Evolutionary conservation across 768 basidiomycete genomes (phyloP).

Genomic region (Amanita subjunquillea): DNA sequence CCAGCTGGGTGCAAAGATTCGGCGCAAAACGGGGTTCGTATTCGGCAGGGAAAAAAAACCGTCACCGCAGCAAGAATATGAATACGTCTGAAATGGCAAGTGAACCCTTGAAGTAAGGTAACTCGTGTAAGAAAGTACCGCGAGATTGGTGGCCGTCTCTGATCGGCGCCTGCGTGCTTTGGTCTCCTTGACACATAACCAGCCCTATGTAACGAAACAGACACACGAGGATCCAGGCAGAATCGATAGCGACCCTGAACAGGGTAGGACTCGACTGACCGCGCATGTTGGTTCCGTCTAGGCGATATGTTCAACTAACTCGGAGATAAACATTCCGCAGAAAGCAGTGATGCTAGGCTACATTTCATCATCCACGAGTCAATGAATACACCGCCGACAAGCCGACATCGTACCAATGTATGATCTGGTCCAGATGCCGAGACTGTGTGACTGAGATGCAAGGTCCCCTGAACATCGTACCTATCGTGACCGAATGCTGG

Average conservation of each 20-base stretch:
- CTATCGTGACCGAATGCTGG: neutral
- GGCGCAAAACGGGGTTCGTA: neutral
- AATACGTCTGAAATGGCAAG: neutral
- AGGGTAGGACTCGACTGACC: neutral
- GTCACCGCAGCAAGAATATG: neutral
- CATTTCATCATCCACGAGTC: neutral
- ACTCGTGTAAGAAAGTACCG: neutral
- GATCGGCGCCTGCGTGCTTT: neutral
- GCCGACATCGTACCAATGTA: neutral
- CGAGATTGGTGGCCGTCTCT: neutral
- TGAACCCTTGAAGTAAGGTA: neutral
- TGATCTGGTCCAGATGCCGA: neutral
- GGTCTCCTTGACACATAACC: neutral
- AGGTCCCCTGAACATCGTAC: neutral
- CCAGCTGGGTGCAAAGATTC: neutral
- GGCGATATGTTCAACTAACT: neutral
- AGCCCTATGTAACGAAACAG: neutral
- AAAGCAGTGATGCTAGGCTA: neutral
- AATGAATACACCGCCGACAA: neutral
- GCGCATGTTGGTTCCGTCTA: too few species aligned
- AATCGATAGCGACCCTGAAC: neutral
- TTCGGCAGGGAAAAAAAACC: neutral
- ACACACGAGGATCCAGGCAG: neutral
- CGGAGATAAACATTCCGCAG: neutral
- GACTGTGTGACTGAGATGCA: neutral